Evolutionary conservation across 2,329 filamentous ascomycete species (phyloP).

Genomic region (Pseudonectria foliicola): DNA sequence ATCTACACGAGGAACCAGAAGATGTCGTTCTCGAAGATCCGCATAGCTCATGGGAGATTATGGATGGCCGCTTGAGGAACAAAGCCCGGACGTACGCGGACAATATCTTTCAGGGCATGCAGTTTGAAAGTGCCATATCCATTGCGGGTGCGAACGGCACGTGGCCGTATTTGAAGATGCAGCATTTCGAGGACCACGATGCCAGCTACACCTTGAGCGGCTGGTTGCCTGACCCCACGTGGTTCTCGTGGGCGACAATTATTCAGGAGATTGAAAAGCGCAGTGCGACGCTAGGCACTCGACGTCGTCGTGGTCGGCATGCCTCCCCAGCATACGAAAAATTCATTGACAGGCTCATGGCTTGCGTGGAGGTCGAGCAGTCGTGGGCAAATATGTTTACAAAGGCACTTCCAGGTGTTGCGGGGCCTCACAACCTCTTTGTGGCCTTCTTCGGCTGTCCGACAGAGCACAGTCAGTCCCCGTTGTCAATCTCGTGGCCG

Average conservation of each 20-base stretch:
- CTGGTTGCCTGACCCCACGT: conserved; percentile 34
- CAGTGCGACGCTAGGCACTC: conserved; percentile 7
- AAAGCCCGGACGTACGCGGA: neutral
- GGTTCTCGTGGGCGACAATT: conserved; percentile 28
- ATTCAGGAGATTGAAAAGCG: conserved; percentile 22
- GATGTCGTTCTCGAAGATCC: neutral
- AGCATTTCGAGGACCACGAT: conserved; percentile 30
- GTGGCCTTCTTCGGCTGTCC: conserved; percentile 18
- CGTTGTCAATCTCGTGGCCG: conserved; percentile 17
- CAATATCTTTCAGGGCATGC: neutral
- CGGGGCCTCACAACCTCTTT: conserved; percentile 28
- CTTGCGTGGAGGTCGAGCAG: conserved; percentile 40
- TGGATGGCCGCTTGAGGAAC: neutral
- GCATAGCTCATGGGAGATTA: no score
- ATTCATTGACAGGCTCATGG: conserved; percentile 27
- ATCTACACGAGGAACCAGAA: conserved; percentile 25
- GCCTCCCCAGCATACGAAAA: conserved; percentile 8
- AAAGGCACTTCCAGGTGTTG: conserved; percentile 12
- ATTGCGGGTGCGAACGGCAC: conserved; percentile 19
- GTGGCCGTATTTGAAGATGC: conserved; percentile 26
- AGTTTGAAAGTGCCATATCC: conserved; percentile 16
- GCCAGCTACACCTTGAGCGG: conserved; percentile 36
- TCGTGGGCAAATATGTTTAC: conserved; percentile 25
- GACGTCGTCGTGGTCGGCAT: conserved; percentile 6
- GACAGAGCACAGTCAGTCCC: conserved; percentile 1